A percentile compares a stretch with the other conserved stretches of the same genome.
These are phyloP conservation scores for Ceratobasidium sp. DNA, from an alignment of 1,284 basidiomycete genomes.

Conservation along the genomic window DNA sequence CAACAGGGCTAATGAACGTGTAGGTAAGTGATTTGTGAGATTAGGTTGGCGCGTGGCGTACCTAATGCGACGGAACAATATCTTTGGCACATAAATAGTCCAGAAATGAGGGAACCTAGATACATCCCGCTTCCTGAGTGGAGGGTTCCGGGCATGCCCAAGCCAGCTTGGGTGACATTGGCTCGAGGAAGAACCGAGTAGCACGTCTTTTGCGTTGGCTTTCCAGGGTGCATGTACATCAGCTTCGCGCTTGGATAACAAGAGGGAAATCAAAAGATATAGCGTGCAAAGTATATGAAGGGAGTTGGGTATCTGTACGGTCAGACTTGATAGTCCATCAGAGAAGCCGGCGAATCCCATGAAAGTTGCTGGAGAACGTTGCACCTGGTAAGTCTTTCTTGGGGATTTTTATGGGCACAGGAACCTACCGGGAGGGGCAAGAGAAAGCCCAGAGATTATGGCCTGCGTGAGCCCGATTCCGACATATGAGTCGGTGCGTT, in stretches of 20 bases:
- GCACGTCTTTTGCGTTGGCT: constrained; percentile 5
- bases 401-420: neutral
- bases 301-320: neutral
- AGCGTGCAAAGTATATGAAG: neutral
- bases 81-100: neutral
- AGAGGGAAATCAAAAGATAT: neutral
- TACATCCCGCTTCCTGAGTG: neutral
- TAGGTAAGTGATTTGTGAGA: neutral
- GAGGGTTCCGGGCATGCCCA: neutral
- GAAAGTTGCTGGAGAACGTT: neutral
- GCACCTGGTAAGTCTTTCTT: neutral
- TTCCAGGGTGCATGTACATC: neutral
- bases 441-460: neutral
- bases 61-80: constrained; percentile 16
- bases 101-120: constrained; percentile 6
- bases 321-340: neutral
- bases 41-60: neutral
- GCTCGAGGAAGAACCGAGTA: constrained; percentile 4
- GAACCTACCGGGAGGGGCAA: neutral
- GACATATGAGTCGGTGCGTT: neutral
- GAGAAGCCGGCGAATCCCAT: neutral
- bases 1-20: neutral
- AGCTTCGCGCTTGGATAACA: neutral
- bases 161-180: neutral
- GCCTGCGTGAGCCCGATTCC: constrained; percentile 8